These are phyloP conservation scores for Ophiostoma quercus DNA, from an alignment of 2,329 filamentous ascomycete genomes.

Conservation along the genomic window DNA sequence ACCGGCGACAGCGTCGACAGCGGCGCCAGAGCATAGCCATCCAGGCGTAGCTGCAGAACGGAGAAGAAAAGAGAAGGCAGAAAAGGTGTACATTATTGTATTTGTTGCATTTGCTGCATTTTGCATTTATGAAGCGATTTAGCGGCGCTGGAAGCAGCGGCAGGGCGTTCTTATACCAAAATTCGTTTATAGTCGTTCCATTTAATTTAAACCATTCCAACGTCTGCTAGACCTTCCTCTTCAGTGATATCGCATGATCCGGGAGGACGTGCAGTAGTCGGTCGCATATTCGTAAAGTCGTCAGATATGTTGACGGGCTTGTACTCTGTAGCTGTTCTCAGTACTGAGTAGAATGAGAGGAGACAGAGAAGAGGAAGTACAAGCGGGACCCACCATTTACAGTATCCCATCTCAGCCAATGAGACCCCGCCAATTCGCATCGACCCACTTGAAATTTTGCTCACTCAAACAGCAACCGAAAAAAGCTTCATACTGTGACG, in stretches of 20 bases:
- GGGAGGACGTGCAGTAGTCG: not conserved
- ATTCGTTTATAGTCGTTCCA: not conserved
- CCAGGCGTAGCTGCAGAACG: slow-evolving; percentile 13
- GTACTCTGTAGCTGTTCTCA: no score
- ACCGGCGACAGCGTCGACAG: slow-evolving; percentile 17
- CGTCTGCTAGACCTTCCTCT: slow-evolving; percentile 4
- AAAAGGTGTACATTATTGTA: slow-evolving; percentile 5
- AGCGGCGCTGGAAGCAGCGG: not conserved
- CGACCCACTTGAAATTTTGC: slow-evolving; percentile 16
- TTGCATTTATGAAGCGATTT: not conserved
- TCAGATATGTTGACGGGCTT: not conserved
- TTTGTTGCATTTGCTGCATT: not conserved
- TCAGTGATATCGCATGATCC: slow-evolving; percentile 1
- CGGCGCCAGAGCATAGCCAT: slow-evolving; percentile 21
- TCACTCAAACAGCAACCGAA: not conserved
- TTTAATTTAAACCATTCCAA: not conserved
- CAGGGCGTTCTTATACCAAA: slow-evolving; percentile 13
- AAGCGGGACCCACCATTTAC: slow-evolving; percentile 8
- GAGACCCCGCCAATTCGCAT: not conserved
- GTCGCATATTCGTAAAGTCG: not conserved
- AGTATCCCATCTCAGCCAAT: not conserved
- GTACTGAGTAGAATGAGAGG: not conserved
- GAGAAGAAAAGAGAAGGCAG: not conserved
- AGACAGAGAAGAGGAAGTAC: not conserved
- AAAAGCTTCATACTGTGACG: slow-evolving; percentile 10